These are phyloP conservation scores for Colletotrichum aenigma DNA, from an alignment of 2,329 filamentous ascomycete species.

Conservation along the genomic window DNA sequence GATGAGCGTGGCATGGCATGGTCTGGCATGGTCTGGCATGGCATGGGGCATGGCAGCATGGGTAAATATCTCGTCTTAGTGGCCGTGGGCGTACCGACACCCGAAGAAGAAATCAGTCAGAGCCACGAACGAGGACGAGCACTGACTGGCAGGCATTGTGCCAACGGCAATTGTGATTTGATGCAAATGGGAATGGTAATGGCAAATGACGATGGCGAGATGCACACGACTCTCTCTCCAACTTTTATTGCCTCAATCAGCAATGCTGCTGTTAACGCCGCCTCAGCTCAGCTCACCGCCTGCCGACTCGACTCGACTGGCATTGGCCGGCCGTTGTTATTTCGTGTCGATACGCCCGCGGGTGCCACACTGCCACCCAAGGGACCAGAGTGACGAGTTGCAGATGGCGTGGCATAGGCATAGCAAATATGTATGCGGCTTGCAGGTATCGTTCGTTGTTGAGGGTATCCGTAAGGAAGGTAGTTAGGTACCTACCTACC, in stretches of 20 bases:
- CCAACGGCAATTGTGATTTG: background rate
- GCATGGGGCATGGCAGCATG: constrained; percentile 8
- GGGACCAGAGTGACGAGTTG: background rate
- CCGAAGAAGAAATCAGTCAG: background rate
- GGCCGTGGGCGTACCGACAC: background rate
- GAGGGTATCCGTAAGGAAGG: background rate
- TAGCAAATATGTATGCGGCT: background rate
- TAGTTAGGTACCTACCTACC: background rate
- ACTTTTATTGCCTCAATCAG: background rate
- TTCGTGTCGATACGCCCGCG: background rate
- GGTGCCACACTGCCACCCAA: background rate
- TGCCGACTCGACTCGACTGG: background rate
- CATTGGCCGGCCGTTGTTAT: background rate
- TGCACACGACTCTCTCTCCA: background rate
- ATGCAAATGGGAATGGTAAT: constrained; percentile 1
- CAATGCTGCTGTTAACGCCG: background rate
- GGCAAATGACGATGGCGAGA: background rate
- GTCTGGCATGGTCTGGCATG: constrained; percentile 1
- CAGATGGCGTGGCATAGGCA: background rate
- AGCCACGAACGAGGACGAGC: background rate
- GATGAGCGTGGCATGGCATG: constrained; percentile 17
- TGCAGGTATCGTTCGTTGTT: background rate
- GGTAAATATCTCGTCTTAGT: constrained; percentile 2
- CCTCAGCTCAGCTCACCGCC: background rate
- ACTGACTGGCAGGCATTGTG: background rate